Evolutionary conservation across 148 eudicot species (phyloP), one percentile per base, ranked within the genome.

Genomic region (Nepenthes mirabilis): DNA sequence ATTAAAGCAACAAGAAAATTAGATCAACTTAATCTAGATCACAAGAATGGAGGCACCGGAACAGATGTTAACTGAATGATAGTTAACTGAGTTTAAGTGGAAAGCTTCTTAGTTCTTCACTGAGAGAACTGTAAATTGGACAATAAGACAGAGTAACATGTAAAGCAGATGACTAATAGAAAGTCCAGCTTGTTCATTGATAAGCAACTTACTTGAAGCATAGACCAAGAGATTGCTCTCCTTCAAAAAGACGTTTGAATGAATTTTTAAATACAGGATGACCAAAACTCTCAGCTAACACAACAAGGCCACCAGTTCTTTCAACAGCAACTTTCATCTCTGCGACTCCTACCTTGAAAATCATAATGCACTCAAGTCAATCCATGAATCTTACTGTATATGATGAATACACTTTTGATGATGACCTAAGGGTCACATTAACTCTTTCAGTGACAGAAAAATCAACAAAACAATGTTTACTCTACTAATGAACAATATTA

Each of bases 241-340:
- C 94, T 36, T 51, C 79, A 72, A 91, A 91, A 60, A 88, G 80
- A 55, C 81, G 90, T 72, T 77, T 88, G 71, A 91, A 91, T 13
- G 98, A 91, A 58, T 91, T 89, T 79, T 88, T 91, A 63, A 91
- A 91, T 55, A 91, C 98, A 47, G 96, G 77, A 71, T 91, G 96
- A 59, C 98, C 98, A 74, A 91, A 91, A 79, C 98, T 91, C 75
- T 91, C 98, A 47, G 98, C 80, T 40, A 80, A 67, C 69, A 88
- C 96, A 71, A 91, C 96, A 64, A 88, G 96, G 65, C 98, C 98
- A 67, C 98, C 96, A 57, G 96, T 88, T 77, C 66, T 85, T 71
- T 91, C 98, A 67, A 91, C 91, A 68, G 85, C 91, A 67, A 86
- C 85, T 75, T 91, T 91, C 96, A 91, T 91, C 69, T 91, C 98